Conservation (phyloP, 169 alveolate genomes). For the Cryptosporidium viatorum region DNA sequence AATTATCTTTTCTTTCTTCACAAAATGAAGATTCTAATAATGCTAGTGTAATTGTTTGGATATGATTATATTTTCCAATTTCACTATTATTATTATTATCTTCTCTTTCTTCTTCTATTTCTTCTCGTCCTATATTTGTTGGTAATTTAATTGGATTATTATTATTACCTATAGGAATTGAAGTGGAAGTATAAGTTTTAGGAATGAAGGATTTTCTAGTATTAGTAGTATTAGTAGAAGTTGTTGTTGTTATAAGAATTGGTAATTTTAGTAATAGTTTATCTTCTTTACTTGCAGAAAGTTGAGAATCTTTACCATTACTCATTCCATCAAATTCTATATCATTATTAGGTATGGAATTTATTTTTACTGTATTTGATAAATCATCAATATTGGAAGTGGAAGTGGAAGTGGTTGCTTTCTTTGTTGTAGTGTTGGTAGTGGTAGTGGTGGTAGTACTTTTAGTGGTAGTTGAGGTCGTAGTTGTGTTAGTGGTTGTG, state of each 20-base stretch:
- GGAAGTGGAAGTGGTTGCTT: too few relatives aligned
- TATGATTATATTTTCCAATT: not conserved
- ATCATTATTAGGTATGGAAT: not conserved
- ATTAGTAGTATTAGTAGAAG: not conserved
- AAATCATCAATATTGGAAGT: not conserved
- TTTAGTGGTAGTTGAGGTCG: too few relatives aligned
- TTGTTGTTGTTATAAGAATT: not conserved
- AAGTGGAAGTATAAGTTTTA: not conserved
- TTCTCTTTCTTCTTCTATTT: not conserved
- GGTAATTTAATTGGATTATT: not conserved
- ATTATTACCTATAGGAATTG: not conserved
- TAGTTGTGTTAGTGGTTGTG: too few relatives aligned
- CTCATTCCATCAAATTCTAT: constrained; percentile 30
- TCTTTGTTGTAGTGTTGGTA: too few relatives aligned
- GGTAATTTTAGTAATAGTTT: not conserved
- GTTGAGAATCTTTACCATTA: not conserved
- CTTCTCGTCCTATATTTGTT: not conserved
- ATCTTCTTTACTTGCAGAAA: not conserved
- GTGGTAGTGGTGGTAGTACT: too few relatives aligned
- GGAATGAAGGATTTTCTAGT: not conserved
- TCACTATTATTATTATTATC: not conserved
- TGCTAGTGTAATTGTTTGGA: constrained; percentile 17
- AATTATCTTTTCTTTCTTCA: constrained; percentile 19
- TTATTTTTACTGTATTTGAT: not conserved
- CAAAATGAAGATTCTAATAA: constrained; percentile 47